A percentile compares a stretch with the other conserved stretches of the same genome.
Conservation (phyloP, 805 yeast genomes). For the Kluyveromyces siamensis region DNA sequence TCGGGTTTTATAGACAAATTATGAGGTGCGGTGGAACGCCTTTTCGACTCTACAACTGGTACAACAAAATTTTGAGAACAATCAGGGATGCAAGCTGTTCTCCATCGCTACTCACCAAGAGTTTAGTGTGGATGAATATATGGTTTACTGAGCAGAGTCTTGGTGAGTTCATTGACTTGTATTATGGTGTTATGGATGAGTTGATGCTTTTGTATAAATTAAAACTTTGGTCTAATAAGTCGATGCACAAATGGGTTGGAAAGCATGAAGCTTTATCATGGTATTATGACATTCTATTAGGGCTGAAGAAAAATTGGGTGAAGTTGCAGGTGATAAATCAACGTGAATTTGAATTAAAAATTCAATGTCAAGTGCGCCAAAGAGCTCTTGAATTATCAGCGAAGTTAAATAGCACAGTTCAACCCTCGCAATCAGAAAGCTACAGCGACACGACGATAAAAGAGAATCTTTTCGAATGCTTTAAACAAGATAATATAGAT, state of each 20-base stretch:
- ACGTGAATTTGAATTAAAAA: slow-evolving; percentile 43
- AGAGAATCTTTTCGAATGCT: not conserved
- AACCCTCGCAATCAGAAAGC: not conserved
- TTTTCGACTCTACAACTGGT: slow-evolving; percentile 38
- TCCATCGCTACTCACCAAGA: slow-evolving; percentile 4
- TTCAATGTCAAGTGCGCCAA: slow-evolving; percentile 51
- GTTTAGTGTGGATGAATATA: slow-evolving; percentile 13
- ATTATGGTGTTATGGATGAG: slow-evolving; percentile 62
- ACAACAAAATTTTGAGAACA: slow-evolving; percentile 25
- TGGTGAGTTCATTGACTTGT: slow-evolving; percentile 45
- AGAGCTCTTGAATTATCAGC: slow-evolving; percentile 15
- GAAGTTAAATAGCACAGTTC: slow-evolving; percentile 6
- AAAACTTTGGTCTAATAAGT: slow-evolving; percentile 18
- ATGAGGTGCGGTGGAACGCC: slow-evolving; percentile 66
- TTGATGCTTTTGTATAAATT: slow-evolving; percentile 46
- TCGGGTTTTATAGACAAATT: slow-evolving; percentile 52
- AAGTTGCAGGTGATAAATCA: slow-evolving; percentile 35
- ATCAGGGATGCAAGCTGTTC: slow-evolving; percentile 8
- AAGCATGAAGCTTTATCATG: slow-evolving; percentile 60
- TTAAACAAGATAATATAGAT: slow-evolving; percentile 3
- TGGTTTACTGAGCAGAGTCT: slow-evolving; percentile 39
- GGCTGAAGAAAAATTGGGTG: slow-evolving; percentile 42
- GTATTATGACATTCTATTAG: slow-evolving; percentile 56
- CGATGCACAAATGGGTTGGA: slow-evolving; percentile 30
- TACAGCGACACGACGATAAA: not conserved